Evolutionary conservation across 78 protist genomes (phyloP), one percentile per base, ranked within the genome.

Genomic region (Polysphondylium violaceum): DNA sequence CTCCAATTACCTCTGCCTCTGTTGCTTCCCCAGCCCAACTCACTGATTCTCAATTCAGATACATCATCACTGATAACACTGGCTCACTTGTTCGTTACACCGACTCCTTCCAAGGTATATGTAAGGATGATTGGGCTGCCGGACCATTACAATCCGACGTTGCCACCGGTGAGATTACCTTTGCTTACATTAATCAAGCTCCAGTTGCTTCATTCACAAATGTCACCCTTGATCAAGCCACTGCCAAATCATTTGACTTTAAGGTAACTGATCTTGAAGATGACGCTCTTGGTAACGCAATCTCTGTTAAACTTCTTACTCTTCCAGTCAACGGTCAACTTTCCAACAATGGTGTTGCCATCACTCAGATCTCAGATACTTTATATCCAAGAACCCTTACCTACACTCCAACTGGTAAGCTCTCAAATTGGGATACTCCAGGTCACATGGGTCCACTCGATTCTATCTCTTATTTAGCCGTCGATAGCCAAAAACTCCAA

Each of bases 371-470:
- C 2, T 58, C 58, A 69, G 38, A 0, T 38, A 41, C 36, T 8
- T n/a, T 9, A 27, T 19, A 43, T 16, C n/a, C 14, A 51, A n/a
- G 65, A 17, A 53, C 33, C 40, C 12, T 67, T 0, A 29, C 19
- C 27, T 83, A 83, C 27, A 41, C 25, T 33, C 91, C 91, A 67
- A 44, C 40, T 56, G 0, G 2, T 14, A 79, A 50, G 29, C 16
- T 27, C 6, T 83, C 91, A 0, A 31, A 83, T 59, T 74, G 50
- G 29, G 61, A 83, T 16, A 69, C 23, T 0, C 17, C 44, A n/a
- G 43, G n/a, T 43, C 53, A 60, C 44, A 55, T 27, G 21, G 91
- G 91, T 31, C 91, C 91, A 67, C n/a, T 44, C 36, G 91, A 83
- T 38, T 8, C 51, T 0, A 38, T 83, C 60, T 14, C 3, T 16